These are phyloP conservation scores for Solanum phureja DNA, from an alignment of 257 asterid genomes.

Conservation along the genomic window DNA sequence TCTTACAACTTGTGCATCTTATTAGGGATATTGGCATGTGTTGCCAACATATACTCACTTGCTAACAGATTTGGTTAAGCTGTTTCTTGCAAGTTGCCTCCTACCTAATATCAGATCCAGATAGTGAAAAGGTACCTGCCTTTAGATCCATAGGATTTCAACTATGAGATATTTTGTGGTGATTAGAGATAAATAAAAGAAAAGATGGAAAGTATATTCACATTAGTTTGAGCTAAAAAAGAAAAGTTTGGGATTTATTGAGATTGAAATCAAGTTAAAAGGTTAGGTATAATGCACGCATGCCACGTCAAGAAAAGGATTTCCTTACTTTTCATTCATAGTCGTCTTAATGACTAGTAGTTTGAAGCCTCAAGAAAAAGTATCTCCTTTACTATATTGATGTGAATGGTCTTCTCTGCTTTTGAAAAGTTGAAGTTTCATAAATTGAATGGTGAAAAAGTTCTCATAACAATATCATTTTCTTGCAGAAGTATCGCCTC, in stretches of 20 bases:
- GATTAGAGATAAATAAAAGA: neutral
- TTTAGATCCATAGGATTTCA: neutral
- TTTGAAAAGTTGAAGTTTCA: neutral
- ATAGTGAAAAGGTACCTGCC: neutral
- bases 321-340: neutral
- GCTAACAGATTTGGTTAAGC: neutral
- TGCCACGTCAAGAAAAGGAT: neutral
- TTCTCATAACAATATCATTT: neutral
- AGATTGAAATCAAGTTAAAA: neutral
- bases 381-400: neutral
- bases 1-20: neutral
- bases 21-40: neutral
- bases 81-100: neutral
- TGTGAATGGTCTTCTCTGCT: neutral
- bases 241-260: neutral
- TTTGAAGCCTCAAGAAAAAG: neutral
- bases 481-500: conserved; percentile 76
- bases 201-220: neutral
- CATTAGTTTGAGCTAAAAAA: neutral
- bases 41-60: neutral
- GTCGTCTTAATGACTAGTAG: neutral
- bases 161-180: neutral
- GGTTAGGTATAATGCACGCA: neutral
- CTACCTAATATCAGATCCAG: neutral
- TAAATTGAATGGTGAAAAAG: neutral